phyloP scores from a whole-genome alignment of 495 filamentous ascomycete genomes.

The Neurospora sp. region DNA sequence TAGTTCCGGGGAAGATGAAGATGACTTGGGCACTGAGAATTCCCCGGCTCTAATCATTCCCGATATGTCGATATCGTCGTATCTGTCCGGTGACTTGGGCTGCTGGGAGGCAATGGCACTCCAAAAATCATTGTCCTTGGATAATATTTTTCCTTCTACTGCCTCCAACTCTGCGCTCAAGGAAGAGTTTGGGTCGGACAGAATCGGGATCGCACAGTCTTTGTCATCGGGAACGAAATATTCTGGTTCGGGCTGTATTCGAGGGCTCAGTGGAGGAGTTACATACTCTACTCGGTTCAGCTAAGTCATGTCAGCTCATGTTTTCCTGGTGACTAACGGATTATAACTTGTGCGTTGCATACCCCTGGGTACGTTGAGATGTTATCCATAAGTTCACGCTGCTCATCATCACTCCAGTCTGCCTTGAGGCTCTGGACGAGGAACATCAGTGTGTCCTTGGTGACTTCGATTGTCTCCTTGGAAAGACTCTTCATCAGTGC shows the following conservation, averaged over 20 bases:
- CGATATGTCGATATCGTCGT: constrained; percentile 13
- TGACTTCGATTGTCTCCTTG: constrained; percentile 13
- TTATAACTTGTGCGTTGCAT: constrained; percentile 4
- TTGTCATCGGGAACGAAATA: constrained; percentile 39
- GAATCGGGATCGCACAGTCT: constrained; percentile 39
- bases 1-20: not conserved
- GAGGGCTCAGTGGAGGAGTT: constrained; percentile 51
- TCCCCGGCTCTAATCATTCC: constrained; percentile 16
- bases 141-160: constrained; percentile 28
- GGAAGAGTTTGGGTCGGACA: constrained; percentile 39
- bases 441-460: constrained; percentile 7
- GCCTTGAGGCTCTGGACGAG: constrained; percentile 21
- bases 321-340: not conserved
- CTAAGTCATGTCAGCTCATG: constrained; percentile 6
- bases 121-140: constrained; percentile 15
- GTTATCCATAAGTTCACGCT: constrained; percentile 20
- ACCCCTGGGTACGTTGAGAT: constrained; percentile 25
- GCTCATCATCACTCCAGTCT: constrained; percentile 27
- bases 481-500: not conserved
- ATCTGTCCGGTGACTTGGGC: constrained; percentile 6
- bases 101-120: not conserved
- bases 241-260: constrained; percentile 18
- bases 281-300: constrained; percentile 26
- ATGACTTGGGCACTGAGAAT: not conserved
- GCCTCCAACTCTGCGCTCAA: constrained; percentile 35